phyloP scores from a whole-genome alignment of 345 rosid species.

The Schrenkiella parvula region DNA sequence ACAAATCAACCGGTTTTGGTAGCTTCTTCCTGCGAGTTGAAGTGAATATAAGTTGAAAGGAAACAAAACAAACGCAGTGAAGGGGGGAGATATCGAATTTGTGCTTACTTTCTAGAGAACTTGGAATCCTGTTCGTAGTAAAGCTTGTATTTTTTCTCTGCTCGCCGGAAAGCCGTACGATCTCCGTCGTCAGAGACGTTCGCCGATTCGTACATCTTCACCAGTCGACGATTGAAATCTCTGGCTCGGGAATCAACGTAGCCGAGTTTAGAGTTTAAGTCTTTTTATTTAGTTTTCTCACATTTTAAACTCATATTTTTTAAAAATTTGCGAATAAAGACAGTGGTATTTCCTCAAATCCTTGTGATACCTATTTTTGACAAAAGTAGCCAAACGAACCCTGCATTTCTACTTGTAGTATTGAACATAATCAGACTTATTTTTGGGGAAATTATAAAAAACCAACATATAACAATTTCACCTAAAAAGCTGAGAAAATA shows the following conservation, averaged over 20 bases:
- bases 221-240: not conserved
- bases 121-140: conserved; percentile 59
- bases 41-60: not conserved
- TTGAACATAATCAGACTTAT: not conserved
- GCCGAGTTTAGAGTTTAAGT: not conserved
- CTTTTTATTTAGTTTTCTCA: not conserved
- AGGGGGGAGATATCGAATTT: not conserved
- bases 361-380: not conserved
- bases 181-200: conserved; percentile 44
- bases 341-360: not conserved
- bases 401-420: not conserved
- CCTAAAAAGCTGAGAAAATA: not conserved
- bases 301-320: not conserved
- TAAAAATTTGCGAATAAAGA: not conserved
- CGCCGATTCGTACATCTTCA: conserved; percentile 61
- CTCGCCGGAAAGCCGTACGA: conserved; percentile 69
- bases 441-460: not conserved
- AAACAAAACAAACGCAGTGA: not conserved
- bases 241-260: not conserved
- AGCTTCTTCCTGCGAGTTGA: conserved; percentile 58
- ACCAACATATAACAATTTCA: not conserved
- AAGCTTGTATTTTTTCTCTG: conserved; percentile 93
- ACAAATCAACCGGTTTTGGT: conserved; percentile 69
- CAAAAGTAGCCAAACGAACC: not conserved
- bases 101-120: conserved; percentile 55